Evolutionary conservation across 2,329 filamentous ascomycete genomes (phyloP), one percentile per base, ranked within the genome.

Genomic region (Sporothrix dimorphospora): DNA sequence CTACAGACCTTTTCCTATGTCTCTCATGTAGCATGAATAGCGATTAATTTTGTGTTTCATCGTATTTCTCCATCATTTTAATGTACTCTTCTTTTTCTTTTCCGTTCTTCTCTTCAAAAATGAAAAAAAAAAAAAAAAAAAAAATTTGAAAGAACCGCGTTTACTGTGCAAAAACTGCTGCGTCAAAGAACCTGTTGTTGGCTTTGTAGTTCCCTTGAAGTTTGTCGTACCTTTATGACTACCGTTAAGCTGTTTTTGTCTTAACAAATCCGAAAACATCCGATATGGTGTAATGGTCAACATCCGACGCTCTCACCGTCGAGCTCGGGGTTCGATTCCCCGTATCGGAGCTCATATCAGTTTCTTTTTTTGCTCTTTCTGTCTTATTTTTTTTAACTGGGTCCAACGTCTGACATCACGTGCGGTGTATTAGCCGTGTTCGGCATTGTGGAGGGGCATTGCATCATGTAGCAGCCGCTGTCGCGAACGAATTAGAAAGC

Each of bases 221-320:
- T 9, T 51, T n/a, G 7, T 27, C 8, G 21, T 38, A 38, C 63
- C 51, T 11, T 47, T 8, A 30, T 51, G 2, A 16, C 42, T 34
- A 4, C 30, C 11, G 40, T 51, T 27, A n/a, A 12, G 16, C n/a
- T 11, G 4, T 4, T 30, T 1, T 27, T 16, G 2, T 21, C 14
- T 16, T 12, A 27, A 55, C 12, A 42, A 49, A 16, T 59, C 4
- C 21, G 16, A 47, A n/a, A 70, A 9, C 51, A 72, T 74, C 73
- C 73, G 73, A 74, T 74, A 74, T 74, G 73, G 73, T 74, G 73
- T 74, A 74, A 74, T 74, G 73, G 73, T 69, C 70, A 74, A 74
- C 73, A 74, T 74, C 73, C 73, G 73, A 74, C 73, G 73, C 73
- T 74, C 73, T 74, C 73, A 74, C 73, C 73, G 73, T 74, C 73